phyloP scores from a whole-genome alignment of 2,329 filamentous ascomycete species.

The Trichoderma semiorbis region DNA sequence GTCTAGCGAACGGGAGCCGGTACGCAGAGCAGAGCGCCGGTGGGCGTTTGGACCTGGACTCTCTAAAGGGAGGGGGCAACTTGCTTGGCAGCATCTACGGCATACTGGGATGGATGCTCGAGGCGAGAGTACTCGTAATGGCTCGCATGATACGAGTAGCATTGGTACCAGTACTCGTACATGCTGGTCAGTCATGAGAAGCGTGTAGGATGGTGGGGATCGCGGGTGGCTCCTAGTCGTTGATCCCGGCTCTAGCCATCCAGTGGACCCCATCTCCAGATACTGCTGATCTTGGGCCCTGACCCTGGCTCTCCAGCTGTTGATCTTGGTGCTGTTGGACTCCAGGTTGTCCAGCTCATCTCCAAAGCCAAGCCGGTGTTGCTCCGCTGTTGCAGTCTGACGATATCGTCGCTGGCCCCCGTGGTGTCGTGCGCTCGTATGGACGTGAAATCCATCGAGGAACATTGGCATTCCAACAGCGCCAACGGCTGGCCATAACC shows the following conservation, averaged over 20 bases:
- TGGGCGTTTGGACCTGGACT: background rate
- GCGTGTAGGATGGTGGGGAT: background rate
- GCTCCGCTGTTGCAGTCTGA: background rate
- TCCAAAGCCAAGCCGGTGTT: background rate
- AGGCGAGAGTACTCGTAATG: background rate
- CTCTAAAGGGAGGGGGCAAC: background rate
- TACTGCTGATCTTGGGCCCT: background rate
- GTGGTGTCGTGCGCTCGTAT: background rate
- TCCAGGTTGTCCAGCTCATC: background rate
- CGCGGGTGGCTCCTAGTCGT: background rate
- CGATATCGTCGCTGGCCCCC: background rate
- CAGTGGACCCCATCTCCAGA: slow-evolving; percentile 11
- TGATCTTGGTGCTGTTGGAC: background rate
- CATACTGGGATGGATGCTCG: background rate
- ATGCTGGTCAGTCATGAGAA: background rate
- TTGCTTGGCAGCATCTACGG: background rate
- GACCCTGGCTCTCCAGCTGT: background rate
- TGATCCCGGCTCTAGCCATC: slow-evolving; percentile 8
- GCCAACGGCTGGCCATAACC: background rate
- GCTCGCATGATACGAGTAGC: background rate
- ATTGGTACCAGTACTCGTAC: background rate
- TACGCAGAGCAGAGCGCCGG: background rate
- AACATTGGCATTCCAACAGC: slow-evolving; percentile 1
- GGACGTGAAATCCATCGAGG: background rate
- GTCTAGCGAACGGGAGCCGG: background rate